Conservation (phyloP, 2,329 filamentous ascomycete species). For the Huntiella abstrusa region DNA sequence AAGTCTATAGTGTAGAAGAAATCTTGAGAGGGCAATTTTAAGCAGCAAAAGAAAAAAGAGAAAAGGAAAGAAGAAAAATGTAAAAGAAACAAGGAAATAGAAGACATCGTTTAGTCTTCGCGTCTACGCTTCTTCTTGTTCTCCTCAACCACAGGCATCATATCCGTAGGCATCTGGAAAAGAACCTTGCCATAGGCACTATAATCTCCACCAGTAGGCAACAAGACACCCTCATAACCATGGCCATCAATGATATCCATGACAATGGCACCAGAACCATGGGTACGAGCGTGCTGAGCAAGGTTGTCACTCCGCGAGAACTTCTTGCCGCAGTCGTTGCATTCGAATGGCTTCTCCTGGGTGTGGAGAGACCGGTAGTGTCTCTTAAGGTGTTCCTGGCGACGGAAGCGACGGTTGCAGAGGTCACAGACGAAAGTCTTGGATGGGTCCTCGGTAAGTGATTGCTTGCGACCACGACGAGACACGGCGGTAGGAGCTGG, state of each 20-base stretch:
- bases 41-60: neutral
- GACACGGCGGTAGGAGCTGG: constrained; percentile 44
- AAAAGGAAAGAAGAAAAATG: neutral
- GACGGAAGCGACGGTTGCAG: constrained; percentile 91
- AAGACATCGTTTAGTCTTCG: constrained; percentile 31
- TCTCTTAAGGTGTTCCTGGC: constrained; percentile 95
- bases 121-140: constrained; percentile 51
- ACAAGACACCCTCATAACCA: constrained; percentile 30
- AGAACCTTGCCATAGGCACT: constrained; percentile 55
- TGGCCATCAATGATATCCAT: constrained; percentile 71
- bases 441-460: constrained; percentile 86
- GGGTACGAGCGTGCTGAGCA: constrained; percentile 84
- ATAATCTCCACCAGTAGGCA: constrained; percentile 37
- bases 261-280: constrained; percentile 74
- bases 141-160: constrained; percentile 38
- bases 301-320: constrained; percentile 97
- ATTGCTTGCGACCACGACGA: constrained; percentile 95
- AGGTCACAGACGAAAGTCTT: constrained; percentile 97
- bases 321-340: constrained; percentile 95
- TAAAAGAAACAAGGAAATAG: neutral
- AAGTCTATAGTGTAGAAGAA: neutral
- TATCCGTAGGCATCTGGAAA: constrained; percentile 60
- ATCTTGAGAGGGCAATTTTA: neutral
- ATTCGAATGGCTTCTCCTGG: constrained; percentile 96
- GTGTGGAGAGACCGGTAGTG: constrained; percentile 98